A percentile compares a stretch with the other conserved stretches of the same genome.
These are phyloP conservation scores for Grifola frondosa DNA, from an alignment of 1,284 basidiomycete species.

Conservation along the genomic window DNA sequence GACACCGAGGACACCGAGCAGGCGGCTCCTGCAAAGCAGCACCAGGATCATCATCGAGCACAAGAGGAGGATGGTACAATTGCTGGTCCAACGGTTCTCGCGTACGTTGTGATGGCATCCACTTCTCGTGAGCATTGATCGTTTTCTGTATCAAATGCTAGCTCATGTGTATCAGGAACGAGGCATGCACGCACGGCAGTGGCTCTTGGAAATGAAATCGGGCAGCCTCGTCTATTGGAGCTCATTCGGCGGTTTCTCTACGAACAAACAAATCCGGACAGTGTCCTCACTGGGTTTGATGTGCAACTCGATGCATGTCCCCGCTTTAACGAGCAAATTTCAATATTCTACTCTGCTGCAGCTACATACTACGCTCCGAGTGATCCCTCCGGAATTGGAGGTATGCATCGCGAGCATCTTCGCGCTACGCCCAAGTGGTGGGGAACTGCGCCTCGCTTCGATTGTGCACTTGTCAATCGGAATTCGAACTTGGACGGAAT, in stretches of 20 bases:
- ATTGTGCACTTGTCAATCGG: constrained; percentile 11
- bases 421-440: constrained; percentile 18
- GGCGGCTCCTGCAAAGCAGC: too few species aligned
- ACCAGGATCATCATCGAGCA: too few species aligned
- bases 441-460: constrained; percentile 3
- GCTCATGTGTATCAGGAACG: background rate
- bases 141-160: background rate
- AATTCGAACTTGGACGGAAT: background rate
- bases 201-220: background rate
- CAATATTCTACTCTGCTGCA: constrained; percentile 9
- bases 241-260: constrained; percentile 16
- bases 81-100: too few species aligned
- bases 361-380: constrained; percentile 23
- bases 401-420: constrained; percentile 20
- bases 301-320: background rate
- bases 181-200: background rate
- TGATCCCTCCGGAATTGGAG: constrained; percentile 17
- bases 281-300: background rate
- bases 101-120: too few species aligned
- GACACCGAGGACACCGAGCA: too few species aligned
- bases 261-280: constrained; percentile 1
- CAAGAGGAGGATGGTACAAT: too few species aligned
- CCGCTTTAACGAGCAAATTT: background rate
- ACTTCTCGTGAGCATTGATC: background rate
- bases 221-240: background rate